Evolutionary conservation across 2,329 filamentous ascomycete species (phyloP).

Genomic region (Thelonectria rubi): DNA sequence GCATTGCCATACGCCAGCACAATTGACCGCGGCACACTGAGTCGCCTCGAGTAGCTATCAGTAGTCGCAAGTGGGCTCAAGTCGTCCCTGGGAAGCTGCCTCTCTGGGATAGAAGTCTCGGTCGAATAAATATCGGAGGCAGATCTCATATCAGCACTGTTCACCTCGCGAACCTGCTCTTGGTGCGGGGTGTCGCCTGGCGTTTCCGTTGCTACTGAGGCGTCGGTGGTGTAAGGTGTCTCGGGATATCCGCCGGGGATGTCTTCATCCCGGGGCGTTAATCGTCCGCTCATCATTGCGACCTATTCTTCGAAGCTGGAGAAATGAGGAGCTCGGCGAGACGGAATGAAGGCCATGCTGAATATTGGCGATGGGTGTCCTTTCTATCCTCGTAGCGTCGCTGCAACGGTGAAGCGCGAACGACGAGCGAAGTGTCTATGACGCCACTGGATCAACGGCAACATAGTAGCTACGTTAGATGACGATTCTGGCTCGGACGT

Average conservation of each 20-base stretch:
- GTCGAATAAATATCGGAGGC: neutral
- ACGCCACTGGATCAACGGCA: neutral
- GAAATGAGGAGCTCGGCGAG: neutral
- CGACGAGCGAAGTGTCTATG: neutral
- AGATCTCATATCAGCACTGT: neutral
- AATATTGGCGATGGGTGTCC: neutral
- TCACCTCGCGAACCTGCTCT: neutral
- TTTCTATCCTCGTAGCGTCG: neutral
- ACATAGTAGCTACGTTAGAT: neutral
- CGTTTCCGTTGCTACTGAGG: slow-evolving; percentile 13
- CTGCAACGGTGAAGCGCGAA: neutral
- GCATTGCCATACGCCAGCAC: slow-evolving; percentile 1
- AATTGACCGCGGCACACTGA: slow-evolving; percentile 3
- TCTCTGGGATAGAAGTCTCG: neutral
- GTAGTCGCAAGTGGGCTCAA: neutral
- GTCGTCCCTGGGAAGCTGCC: neutral
- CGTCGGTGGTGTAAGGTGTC: slow-evolving; percentile 31
- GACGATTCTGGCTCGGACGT: neutral
- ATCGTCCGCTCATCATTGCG: slow-evolving; percentile 24
- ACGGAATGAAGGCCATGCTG: neutral
- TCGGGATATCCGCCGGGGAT: slow-evolving; percentile 41
- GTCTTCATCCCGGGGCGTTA: slow-evolving; percentile 37
- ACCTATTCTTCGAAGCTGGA: slow-evolving; percentile 1
- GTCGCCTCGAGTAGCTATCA: neutral
- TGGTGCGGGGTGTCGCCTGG: neutral